Base-by-base conservation (phyloP, 257 asterid genomes). In the Gentiana straminea region DNA sequence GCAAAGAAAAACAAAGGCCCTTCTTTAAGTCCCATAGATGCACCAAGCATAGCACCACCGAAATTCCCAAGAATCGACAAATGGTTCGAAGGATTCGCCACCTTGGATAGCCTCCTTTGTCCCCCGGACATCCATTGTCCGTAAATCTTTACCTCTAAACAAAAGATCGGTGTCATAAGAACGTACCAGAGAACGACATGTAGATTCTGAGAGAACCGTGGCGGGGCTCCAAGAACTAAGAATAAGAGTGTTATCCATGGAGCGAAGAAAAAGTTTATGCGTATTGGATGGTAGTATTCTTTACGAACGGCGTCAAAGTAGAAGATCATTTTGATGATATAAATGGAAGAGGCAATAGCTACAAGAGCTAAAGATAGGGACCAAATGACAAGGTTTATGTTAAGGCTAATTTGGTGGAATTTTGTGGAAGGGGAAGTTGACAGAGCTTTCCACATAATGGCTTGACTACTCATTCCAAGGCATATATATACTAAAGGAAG, bases 41-140 rank as follows among this genome's bases (percentile, higher is more conserved):
- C 95, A 11, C 96, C 98, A 52, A 91, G 84, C 81, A 87, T 58
- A 13, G 98, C 91, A 0, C 98, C 96, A 0, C 81, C 95, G 37
- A 91, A 87, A 32, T 91, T 91, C 38, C 98, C 96, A 1, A 84
- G 93, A 3, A 91, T 57, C 0, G 98, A 65, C 0, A 87, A 76
- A 68, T 91, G 96, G 34, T 87, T 91, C 1, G 94, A 78, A 0
- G 98, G 95, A 64, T 91, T 91, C 3, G 98, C 98, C 62, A 91
- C 96, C 55, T 81, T 87, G 0, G 98, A 91, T 7, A 91, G 84
- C 81, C 94, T 67, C 59, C 94, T 56, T 52, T 83, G 81, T 4
- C 98, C 95, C 1, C 96, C 98, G 0, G 95, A 87, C 94, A 87
- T 87, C 98, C 98, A 91, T 68, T 84, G 95, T 3, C 98, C 98